These are phyloP conservation scores for Beauveria bassiana DNA, from an alignment of 2,329 filamentous ascomycete species.

Conservation along the genomic window DNA sequence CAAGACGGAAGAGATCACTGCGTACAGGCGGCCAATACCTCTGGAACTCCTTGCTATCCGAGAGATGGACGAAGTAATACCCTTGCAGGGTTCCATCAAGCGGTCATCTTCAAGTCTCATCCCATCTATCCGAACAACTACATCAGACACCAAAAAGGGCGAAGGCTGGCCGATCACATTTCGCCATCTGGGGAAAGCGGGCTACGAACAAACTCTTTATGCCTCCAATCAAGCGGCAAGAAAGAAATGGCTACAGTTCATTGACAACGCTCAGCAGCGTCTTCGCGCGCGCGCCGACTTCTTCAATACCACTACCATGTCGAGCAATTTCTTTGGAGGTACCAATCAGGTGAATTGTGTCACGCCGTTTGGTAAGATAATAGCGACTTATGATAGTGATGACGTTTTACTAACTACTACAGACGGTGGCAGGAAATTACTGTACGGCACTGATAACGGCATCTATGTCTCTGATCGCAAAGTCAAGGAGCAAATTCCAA, in stretches of 20 bases:
- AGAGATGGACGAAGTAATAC: slow-evolving; percentile 95
- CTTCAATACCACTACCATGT: slow-evolving; percentile 66
- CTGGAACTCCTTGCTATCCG: slow-evolving; percentile 86
- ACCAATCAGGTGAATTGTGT: slow-evolving; percentile 89
- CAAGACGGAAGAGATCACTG: slow-evolving; percentile 89
- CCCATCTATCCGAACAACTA: slow-evolving; percentile 40
- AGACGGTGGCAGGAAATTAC: slow-evolving; percentile 92
- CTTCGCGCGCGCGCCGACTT: slow-evolving; percentile 83
- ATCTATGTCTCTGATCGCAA: slow-evolving; percentile 89
- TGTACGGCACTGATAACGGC: slow-evolving; percentile 90
- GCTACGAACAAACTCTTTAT: slow-evolving; percentile 86
- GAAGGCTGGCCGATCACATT: slow-evolving; percentile 95
- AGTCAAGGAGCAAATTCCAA: slow-evolving; percentile 73
- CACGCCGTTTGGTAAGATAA: slow-evolving; percentile 71
- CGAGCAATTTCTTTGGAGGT: slow-evolving; percentile 51
- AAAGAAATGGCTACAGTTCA: slow-evolving; percentile 95
- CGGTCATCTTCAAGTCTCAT: slow-evolving; percentile 82
- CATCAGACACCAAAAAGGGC: slow-evolving; percentile 47
- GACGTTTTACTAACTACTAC: slow-evolving; percentile 16
- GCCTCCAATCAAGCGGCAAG: slow-evolving; percentile 78
- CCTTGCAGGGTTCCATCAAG: slow-evolving; percentile 70
- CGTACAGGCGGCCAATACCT: slow-evolving; percentile 89
- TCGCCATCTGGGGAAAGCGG: slow-evolving; percentile 88
- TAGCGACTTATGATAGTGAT: background rate
- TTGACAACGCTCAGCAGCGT: slow-evolving; percentile 82